Evolutionary conservation across 1,284 basidiomycete species (phyloP), one percentile per base, ranked within the genome.

Genomic region (Xerocomus minutiporus): DNA sequence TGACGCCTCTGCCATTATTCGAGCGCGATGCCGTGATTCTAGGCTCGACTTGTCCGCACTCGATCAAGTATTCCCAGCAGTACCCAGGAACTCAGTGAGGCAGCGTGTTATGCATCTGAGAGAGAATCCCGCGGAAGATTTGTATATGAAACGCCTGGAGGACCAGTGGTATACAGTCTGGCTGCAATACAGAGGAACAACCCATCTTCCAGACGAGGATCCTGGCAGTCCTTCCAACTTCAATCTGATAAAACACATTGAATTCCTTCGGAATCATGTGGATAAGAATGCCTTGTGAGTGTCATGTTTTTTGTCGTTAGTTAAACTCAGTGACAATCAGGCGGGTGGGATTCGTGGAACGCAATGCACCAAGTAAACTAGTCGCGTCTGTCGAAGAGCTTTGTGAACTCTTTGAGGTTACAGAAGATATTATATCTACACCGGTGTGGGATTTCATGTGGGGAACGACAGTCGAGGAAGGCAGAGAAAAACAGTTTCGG

Each of bases 271-370:
- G 36, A 76, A 77, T 12, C 78, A 88, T 60, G 76, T 97, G 42
- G 90, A 96, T 69, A 96, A 95, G 72, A 84, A 83, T 64, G 82
- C 86, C 1, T 63, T 94, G 91, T 93, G 64, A 70, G 91, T 79
- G 3, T 38, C 32, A 7, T 47, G 7, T 25, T n/a, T 20, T 38
- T 46, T 50, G 8, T 31, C 9, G 13, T 28, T 15, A 23, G 3
- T 25, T 41, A 50, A 46, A 35, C 56, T 68, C 44, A 68, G 48
- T n/a, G 26, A 15, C 8, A 12, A 20, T 9, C 57, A 83, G 84
- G 59, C 77, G 82, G 50, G 78, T 83, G 55, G 80, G 82, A 34
- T 80, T 82, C 61, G 71, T 78, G 47, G 76, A 82, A 57, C 70
- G 66, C 47, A 69, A 65, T 17, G 61, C 71, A 28, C 67, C 62